These are phyloP conservation scores for Ceratobasidium sp. DNA, from an alignment of 1,284 basidiomycete species.

Conservation along the genomic window DNA sequence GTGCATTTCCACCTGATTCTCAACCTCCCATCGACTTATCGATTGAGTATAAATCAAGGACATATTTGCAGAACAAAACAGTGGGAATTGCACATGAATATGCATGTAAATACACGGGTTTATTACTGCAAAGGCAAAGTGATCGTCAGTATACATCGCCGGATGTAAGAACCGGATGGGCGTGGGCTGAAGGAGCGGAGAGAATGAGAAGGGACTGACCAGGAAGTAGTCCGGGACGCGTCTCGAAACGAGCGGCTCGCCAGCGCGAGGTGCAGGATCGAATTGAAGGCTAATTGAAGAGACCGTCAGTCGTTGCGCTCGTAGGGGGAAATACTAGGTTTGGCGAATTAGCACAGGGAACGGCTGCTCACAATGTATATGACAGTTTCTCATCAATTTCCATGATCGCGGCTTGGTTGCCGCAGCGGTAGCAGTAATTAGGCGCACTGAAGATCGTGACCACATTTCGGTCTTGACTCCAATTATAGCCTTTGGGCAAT, in stretches of 20 bases:
- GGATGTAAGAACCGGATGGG: constrained; percentile 5
- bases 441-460: constrained; percentile 99
- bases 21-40: background rate
- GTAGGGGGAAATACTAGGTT: background rate
- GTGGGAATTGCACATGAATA: constrained; percentile 43
- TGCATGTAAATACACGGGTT: constrained; percentile 41
- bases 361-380: constrained; percentile 81
- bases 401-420: constrained; percentile 99
- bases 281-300: constrained; percentile 89
- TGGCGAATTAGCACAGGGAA: background rate
- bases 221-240: constrained; percentile 98
- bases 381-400: constrained; percentile 99
- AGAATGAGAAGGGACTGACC: constrained; percentile 59
- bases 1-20: background rate
- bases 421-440: constrained; percentile 99
- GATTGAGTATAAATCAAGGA: constrained; percentile 24
- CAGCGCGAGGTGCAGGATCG: constrained; percentile 97
- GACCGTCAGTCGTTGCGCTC: constrained; percentile 25
- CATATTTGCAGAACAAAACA: constrained; percentile 22
- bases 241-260: constrained; percentile 96
- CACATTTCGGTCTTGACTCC: constrained; percentile 99
- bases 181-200: constrained; percentile 3
- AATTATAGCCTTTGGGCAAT: constrained; percentile 76
- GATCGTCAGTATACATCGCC: constrained; percentile 17
- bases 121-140: constrained; percentile 40